A percentile compares a stretch with the other conserved stretches of the same genome.
phyloP scores from a whole-genome alignment of 2,329 filamentous ascomycete species.

The Mycosphaerella sp. region DNA sequence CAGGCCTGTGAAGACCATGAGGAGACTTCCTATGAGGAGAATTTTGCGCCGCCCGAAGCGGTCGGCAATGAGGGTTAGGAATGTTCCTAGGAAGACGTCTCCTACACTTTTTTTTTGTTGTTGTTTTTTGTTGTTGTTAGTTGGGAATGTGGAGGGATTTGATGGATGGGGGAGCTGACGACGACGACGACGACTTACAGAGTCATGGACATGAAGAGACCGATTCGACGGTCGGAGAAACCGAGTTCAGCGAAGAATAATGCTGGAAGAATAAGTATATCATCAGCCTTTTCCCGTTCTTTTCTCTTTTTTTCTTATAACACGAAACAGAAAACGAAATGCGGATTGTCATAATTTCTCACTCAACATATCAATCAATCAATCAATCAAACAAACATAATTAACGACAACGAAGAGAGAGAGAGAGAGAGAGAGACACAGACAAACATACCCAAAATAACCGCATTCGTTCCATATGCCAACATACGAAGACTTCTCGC shows the following conservation, averaged over 20 bases:
- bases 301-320: too few relatives aligned
- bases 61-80: constrained; percentile 32
- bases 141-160: not conserved
- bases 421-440: too few relatives aligned
- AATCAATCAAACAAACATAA: too few relatives aligned
- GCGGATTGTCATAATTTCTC: too few relatives aligned
- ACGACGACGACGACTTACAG: not conserved
- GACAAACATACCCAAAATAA: constrained; percentile 26
- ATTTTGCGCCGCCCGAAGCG: constrained; percentile 31
- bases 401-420: too few relatives aligned
- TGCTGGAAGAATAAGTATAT: constrained; percentile 15
- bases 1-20: constrained; percentile 31
- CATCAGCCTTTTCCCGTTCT: not conserved
- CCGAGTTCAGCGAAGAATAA: constrained; percentile 32
- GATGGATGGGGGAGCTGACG: not conserved
- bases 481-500: constrained; percentile 37
- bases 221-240: constrained; percentile 31
- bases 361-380: too few relatives aligned
- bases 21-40: constrained; percentile 26
- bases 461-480: constrained; percentile 29
- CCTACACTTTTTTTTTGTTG: constrained; percentile 22
- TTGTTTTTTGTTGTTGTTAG: too few relatives aligned
- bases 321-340: too few relatives aligned
- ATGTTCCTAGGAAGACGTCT: constrained; percentile 33
- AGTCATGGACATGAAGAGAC: constrained; percentile 33